phyloP scores from a whole-genome alignment of 2,329 filamentous ascomycete genomes.

The Nothophaeocryptopus gaeumannii region DNA sequence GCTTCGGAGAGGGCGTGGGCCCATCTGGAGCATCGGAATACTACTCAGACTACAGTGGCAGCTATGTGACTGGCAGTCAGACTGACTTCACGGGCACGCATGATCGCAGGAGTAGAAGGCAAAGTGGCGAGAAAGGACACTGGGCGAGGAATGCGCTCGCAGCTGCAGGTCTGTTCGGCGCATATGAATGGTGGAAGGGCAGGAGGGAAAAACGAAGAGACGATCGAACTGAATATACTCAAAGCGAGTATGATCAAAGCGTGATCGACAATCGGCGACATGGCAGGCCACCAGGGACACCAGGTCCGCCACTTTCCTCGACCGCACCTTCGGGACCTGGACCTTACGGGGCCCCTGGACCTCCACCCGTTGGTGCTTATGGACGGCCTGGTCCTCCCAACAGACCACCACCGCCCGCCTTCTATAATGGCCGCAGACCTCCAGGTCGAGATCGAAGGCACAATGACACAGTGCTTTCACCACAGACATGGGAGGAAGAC shows the following conservation, averaged over 20 bases:
- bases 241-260: conserved; percentile 13
- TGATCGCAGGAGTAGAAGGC: conserved; percentile 28
- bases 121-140: conserved; percentile 25
- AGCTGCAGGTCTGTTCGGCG: conserved; percentile 56
- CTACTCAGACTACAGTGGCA: conserved; percentile 30
- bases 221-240: conserved; percentile 3
- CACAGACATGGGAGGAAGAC: conserved; percentile 31
- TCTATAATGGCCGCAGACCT: conserved; percentile 8
- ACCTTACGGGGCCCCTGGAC: conserved; percentile 9
- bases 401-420: conserved; percentile 13
- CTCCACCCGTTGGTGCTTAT: neutral
- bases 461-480: conserved; percentile 23
- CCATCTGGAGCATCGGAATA: conserved; percentile 24
- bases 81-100: conserved; percentile 52
- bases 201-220: conserved; percentile 35
- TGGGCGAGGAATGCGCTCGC: conserved; percentile 50
- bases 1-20: conserved; percentile 37
- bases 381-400: conserved; percentile 1
- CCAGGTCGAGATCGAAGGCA: conserved; percentile 14
- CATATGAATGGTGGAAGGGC: conserved; percentile 55
- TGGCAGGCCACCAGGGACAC: conserved; percentile 14
- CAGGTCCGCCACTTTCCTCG: conserved; percentile 19
- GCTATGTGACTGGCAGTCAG: conserved; percentile 49
- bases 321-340: conserved; percentile 13
- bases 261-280: conserved; percentile 5